phyloP scores from a whole-genome alignment of 306 rosid genomes.

The Medicago lupulina region DNA sequence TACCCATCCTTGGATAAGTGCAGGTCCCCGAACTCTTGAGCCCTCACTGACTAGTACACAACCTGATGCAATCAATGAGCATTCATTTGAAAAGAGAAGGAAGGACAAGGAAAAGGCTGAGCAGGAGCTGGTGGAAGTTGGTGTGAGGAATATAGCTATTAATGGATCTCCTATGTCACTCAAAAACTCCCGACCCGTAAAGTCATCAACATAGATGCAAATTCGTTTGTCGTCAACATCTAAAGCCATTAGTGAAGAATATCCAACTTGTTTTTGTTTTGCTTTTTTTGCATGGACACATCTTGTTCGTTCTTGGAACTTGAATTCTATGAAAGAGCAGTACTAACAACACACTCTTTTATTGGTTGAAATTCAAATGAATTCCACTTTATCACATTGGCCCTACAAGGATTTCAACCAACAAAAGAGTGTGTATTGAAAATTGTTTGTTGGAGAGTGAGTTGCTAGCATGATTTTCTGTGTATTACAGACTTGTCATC shows the following conservation, averaged over 20 bases:
- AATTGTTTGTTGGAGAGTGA: not conserved
- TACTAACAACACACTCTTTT: not conserved
- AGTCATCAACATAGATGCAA: slow-evolving; percentile 32
- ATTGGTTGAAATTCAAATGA: not conserved
- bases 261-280: slow-evolving; percentile 2
- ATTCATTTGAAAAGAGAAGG: slow-evolving; percentile 48
- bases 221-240: not conserved
- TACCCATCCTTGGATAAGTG: slow-evolving; percentile 79
- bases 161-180: slow-evolving; percentile 52
- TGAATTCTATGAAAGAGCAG: not conserved
- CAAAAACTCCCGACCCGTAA: slow-evolving; percentile 44
- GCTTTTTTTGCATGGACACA: not conserved
- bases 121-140: slow-evolving; percentile 59
- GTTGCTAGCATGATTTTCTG: not conserved
- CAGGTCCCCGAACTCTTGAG: slow-evolving; percentile 64
- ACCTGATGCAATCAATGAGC: slow-evolving; percentile 39
- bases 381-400: not conserved
- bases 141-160: slow-evolving; percentile 54
- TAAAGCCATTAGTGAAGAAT: slow-evolving; percentile 6
- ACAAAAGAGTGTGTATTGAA: not conserved
- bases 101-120: slow-evolving; percentile 63
- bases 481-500: too few species aligned
- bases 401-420: not conserved
- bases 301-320: slow-evolving; percentile 12
- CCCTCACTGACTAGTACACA: slow-evolving; percentile 45